Percentiles rank a stretch among this genome's conserved stretches.
Evolutionary conservation across 257 asterid species (phyloP).

Genomic region (Apocynum venetum): DNA sequence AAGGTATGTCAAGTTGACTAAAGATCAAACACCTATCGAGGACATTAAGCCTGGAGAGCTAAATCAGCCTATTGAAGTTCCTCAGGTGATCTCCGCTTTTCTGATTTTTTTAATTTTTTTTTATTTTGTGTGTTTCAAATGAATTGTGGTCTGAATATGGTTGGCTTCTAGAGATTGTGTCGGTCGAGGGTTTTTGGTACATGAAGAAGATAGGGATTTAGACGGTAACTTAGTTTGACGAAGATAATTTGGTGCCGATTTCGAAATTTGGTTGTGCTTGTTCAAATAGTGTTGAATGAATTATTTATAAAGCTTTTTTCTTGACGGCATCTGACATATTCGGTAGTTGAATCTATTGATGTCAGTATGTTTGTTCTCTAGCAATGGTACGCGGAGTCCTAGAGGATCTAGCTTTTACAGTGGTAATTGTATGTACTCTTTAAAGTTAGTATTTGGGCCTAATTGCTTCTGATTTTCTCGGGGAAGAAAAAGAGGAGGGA

Average conservation of each 20-base stretch:
- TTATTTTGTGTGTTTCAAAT: background rate
- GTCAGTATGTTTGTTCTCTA: background rate
- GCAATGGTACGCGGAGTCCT: background rate
- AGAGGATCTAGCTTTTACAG: background rate
- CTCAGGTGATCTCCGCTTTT: constrained; percentile 42
- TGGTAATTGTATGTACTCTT: background rate
- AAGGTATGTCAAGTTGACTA: constrained; percentile 82
- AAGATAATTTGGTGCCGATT: background rate
- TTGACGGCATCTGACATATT: background rate
- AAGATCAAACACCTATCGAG: constrained; percentile 77
- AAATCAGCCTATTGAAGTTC: constrained; percentile 92
- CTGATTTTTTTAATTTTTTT: background rate
- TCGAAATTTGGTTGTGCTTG: background rate
- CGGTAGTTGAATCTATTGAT: background rate
- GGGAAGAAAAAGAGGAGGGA: background rate
- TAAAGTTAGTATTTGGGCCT: background rate
- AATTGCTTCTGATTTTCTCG: background rate
- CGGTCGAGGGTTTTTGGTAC: background rate
- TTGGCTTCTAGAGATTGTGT: background rate
- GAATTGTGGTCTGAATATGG: background rate
- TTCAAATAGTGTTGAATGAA: background rate
- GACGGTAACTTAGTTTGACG: background rate
- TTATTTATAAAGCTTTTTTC: background rate
- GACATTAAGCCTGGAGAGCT: constrained; percentile 95
- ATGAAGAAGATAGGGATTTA: background rate